Percentiles rank a stretch among this genome's conserved stretches.
Conservation (phyloP, 768 basidiomycete species). For the Boletus eberwhitei region DNA sequence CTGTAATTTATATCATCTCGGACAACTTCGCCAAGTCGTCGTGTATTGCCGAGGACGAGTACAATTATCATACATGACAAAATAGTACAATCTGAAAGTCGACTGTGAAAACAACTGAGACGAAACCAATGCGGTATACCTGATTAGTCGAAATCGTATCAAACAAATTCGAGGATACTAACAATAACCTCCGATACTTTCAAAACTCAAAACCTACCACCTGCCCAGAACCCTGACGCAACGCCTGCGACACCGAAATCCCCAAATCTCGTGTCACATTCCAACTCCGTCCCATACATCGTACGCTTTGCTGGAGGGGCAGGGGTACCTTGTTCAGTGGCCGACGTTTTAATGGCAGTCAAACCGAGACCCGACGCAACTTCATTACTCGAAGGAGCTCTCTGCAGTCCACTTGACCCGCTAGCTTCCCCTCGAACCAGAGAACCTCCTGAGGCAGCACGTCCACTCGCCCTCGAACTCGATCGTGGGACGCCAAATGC, state of each 20-base stretch:
- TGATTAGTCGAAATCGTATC: slow-evolving; percentile 7
- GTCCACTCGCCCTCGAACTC: slow-evolving; percentile 34
- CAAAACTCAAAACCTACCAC: slow-evolving; percentile 39
- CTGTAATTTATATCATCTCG: not conserved
- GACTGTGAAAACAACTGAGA: not conserved
- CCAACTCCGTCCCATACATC: slow-evolving; percentile 83
- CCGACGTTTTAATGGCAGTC: slow-evolving; percentile 36
- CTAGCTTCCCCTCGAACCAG: slow-evolving; percentile 25
- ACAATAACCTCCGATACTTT: not conserved
- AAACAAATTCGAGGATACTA: slow-evolving; percentile 3
- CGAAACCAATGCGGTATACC: slow-evolving; percentile 2
- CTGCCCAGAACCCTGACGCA: slow-evolving; percentile 68
- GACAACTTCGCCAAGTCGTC: not conserved
- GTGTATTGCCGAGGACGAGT: not conserved
- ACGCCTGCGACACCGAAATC: slow-evolving; percentile 81
- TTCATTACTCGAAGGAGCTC: slow-evolving; percentile 43
- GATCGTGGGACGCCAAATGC: slow-evolving; percentile 35
- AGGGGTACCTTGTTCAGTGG: slow-evolving; percentile 40
- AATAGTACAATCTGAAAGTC: slow-evolving; percentile 13
- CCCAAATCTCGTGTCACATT: slow-evolving; percentile 79
- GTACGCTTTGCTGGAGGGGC: slow-evolving; percentile 56
- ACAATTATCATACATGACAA: slow-evolving; percentile 20
- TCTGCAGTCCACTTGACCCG: slow-evolving; percentile 27
- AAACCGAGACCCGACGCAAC: slow-evolving; percentile 44
- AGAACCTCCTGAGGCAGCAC: slow-evolving; percentile 27